phyloP scores from a whole-genome alignment of 202 grass and related monocot genomes.

The Brachypodium distachyon region DNA sequence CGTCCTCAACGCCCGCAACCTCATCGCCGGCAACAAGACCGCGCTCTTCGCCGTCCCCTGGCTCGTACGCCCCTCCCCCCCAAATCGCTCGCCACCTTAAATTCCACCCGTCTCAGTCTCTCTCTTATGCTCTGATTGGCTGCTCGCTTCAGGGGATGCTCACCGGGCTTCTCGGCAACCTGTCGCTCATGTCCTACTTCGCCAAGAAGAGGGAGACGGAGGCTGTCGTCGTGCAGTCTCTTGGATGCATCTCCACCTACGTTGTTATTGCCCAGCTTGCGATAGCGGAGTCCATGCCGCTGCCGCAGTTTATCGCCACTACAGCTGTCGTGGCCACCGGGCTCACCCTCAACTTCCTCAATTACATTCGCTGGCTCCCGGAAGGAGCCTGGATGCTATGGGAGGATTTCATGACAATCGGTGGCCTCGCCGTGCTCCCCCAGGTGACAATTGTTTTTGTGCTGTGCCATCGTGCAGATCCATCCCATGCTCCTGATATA shows the following conservation, averaged over 20 bases:
- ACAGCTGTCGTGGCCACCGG: slow-evolving; percentile 45
- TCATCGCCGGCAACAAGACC: slow-evolving; percentile 77
- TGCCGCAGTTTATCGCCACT: slow-evolving; percentile 60
- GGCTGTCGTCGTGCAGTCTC: slow-evolving; percentile 71
- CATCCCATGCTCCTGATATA: neutral
- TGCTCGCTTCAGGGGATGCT: slow-evolving; percentile 76
- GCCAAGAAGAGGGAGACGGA: slow-evolving; percentile 94
- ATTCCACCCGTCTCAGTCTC: neutral
- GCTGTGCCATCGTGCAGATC: neutral
- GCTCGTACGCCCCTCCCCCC: slow-evolving; percentile 64
- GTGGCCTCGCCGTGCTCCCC: slow-evolving; percentile 74
- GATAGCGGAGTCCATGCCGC: slow-evolving; percentile 71
- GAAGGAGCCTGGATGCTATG: slow-evolving; percentile 59
- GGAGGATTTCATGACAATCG: slow-evolving; percentile 87
- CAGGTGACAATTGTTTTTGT: slow-evolving; percentile 43
- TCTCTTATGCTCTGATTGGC: neutral
- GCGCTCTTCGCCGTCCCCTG: slow-evolving; percentile 89
- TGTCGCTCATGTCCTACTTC: slow-evolving; percentile 87
- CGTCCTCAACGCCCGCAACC: slow-evolving; percentile 87
- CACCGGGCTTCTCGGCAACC: slow-evolving; percentile 85
- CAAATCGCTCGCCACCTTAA: neutral
- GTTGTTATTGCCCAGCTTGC: slow-evolving; percentile 73
- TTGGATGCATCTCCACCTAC: slow-evolving; percentile 76
- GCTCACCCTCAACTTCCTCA: slow-evolving; percentile 85
- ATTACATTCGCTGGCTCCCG: slow-evolving; percentile 69